Evolutionary conservation across 1,284 basidiomycete species (phyloP).

Genomic region (Pseudozyma thailandica): DNA sequence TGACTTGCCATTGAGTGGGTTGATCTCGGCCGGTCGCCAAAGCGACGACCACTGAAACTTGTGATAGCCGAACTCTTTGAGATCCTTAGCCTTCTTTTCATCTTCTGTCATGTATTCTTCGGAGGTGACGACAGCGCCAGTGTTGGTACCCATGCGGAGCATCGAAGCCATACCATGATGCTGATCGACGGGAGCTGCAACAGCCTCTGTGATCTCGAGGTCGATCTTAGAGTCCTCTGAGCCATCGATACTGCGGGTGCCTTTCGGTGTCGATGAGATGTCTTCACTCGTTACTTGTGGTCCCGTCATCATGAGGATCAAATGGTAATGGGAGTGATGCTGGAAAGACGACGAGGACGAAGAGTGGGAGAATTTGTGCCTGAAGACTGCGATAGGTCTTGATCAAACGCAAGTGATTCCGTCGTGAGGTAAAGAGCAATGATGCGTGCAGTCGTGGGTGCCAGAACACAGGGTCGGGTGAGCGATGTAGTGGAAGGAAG

Average conservation of each 20-base stretch:
- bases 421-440: no score
- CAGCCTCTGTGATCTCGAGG: conserved; percentile 43
- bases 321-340: neutral
- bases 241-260: conserved; percentile 3
- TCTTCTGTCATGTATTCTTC: conserved; percentile 58
- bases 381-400: no score
- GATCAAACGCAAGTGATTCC: no score
- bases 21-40: conserved; percentile 69
- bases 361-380: no score
- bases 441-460: no score
- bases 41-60: conserved; percentile 64
- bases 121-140: conserved; percentile 43
- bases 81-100: conserved; percentile 35
- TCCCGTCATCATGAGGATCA: conserved; percentile 1
- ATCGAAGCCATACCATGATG: conserved; percentile 41
- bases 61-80: conserved; percentile 42
- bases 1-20: conserved; percentile 74
- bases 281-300: conserved; percentile 5
- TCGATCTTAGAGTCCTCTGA: conserved; percentile 36
- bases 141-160: conserved; percentile 45
- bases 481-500: no score
- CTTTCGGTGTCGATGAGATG: conserved; percentile 9
- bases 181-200: conserved; percentile 15
- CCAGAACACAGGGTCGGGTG: no score
- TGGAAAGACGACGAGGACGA: no score